Evolutionary conservation across 2,329 filamentous ascomycete species (phyloP).

Genomic region (Pyrenophora seminiperda): DNA sequence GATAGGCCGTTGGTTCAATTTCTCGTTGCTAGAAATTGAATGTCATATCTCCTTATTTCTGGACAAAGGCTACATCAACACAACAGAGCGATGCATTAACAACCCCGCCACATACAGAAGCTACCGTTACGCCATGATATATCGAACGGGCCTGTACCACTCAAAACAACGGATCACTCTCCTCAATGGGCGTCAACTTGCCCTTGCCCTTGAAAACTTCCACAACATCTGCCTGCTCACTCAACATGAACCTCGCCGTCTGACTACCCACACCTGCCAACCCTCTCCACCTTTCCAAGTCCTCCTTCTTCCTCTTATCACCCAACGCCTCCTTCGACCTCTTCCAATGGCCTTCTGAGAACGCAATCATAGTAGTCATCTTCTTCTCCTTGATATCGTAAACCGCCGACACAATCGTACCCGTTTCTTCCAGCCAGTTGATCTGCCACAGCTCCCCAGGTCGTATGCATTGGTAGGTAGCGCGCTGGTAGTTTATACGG

Average conservation of each 20-base stretch:
- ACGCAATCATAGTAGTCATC: conserved; percentile 60
- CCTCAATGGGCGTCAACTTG: conserved; percentile 53
- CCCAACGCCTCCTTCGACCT: conserved; percentile 57
- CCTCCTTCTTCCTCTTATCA: conserved; percentile 59
- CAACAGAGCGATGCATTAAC: no score
- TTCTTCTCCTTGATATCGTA: conserved; percentile 59
- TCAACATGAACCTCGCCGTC: conserved; percentile 57
- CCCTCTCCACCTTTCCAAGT: conserved; percentile 59
- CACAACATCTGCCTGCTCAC: conserved; percentile 59
- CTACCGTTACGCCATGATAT: not conserved
- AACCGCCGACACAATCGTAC: conserved; percentile 61
- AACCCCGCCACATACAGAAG: not conserved
- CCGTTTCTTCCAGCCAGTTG: conserved; percentile 66
- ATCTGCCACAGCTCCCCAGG: conserved; percentile 64
- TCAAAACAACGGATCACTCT: conserved; percentile 28
- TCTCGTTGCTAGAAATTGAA: no score
- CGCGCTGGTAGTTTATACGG: conserved; percentile 59
- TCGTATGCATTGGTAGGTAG: conserved; percentile 62
- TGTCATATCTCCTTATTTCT: not conserved
- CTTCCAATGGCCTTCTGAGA: conserved; percentile 63
- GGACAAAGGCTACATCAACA: no score
- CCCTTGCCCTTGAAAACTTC: conserved; percentile 59
- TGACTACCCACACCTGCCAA: conserved; percentile 58
- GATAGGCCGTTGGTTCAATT: no score
- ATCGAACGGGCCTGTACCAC: not conserved